phyloP scores from a whole-genome alignment of 805 yeast species.

The Wickerhamiella azyma region DNA sequence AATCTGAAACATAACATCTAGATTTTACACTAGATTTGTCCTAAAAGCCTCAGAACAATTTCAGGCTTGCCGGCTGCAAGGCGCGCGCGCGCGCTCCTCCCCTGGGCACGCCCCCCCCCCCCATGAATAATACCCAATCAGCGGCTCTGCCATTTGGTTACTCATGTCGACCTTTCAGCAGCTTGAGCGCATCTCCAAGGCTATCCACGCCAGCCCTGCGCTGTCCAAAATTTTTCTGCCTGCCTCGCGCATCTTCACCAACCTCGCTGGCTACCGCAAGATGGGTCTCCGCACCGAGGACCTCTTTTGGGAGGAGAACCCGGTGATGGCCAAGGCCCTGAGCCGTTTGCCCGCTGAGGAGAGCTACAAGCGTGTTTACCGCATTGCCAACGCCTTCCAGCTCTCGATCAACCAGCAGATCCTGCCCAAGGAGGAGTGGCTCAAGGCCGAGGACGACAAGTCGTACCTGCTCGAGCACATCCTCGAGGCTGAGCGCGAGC shows the following conservation, averaged over 20 bases:
- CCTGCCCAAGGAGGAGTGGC: slow-evolving; percentile 66
- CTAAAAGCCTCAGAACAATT: too few relatives aligned
- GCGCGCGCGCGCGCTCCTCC: too few relatives aligned
- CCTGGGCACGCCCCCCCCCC: too few relatives aligned
- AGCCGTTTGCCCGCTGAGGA: slow-evolving; percentile 75
- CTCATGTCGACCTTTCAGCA: slow-evolving; percentile 28
- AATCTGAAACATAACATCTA: too few relatives aligned
- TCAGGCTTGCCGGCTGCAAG: too few relatives aligned
- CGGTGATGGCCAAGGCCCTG: slow-evolving; percentile 74
- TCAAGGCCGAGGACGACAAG: slow-evolving; percentile 53
- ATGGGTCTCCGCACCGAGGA: slow-evolving; percentile 85
- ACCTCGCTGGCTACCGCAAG: slow-evolving; percentile 84
- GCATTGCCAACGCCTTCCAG: slow-evolving; percentile 88
- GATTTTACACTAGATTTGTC: too few relatives aligned
- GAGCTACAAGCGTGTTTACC: slow-evolving; percentile 80
- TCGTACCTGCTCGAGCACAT: slow-evolving; percentile 72
- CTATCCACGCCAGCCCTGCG: slow-evolving; percentile 64
- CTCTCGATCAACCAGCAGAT: slow-evolving; percentile 69
- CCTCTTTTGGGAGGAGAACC: slow-evolving; percentile 74
- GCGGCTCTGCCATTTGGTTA: slow-evolving; percentile 4
- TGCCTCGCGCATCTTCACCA: slow-evolving; percentile 56
- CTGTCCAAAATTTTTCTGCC: slow-evolving; percentile 69
- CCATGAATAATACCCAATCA: slow-evolving; percentile 7
- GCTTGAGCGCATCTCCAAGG: slow-evolving; percentile 39
- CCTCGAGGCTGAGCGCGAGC: slow-evolving; percentile 89